Base-by-base conservation (phyloP, 169 alveolate genomes). In the Plasmodium inui region DNA sequence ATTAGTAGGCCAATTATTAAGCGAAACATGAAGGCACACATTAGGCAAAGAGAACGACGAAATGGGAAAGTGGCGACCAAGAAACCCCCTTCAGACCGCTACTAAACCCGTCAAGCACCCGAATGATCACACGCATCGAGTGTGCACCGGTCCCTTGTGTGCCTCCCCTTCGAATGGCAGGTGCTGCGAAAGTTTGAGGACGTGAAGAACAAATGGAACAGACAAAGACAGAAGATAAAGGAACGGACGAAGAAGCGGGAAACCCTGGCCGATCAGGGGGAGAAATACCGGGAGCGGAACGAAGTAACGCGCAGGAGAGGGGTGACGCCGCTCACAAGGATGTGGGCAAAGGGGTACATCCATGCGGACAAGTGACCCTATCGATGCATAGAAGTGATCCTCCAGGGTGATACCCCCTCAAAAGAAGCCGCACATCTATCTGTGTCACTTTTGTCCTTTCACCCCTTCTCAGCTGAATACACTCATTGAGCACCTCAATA, bases 251-350 rank as follows among this genome's bases (percentile, higher is more conserved):
- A 74, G 7, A 86, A 86, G 44, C 26, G 80, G 22, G 93, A 86
- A 53, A 86, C 93, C 17, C 61, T 86, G 30, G 93, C 82, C 28
- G 93, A 86, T n/a, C 93, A 86, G 19, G 93, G 86, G n/a, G 93
- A 86, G 22, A 86, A 86, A 44, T 86, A 86, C 34, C 53, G 93
- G 50, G 81, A 74, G 30, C 22, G 80, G 19, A 86, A 86, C 79
- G 93, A 86, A 37, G 93, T 86, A 86, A 76, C 14, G 19, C 4
- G 7, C 4, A 32, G n/a, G 9, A 7, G 57, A 9, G 14, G n/a
- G 19, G 44, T 5, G 73, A 12, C 9, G 7, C 14, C 32, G 3
- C 3, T 44, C n/a, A 0, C n/a, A 1, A 9, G 10, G 1, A 7
- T 82, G 28, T 61, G 14, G 14, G 4, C 55, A 10, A 50, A 50